phyloP scores from a whole-genome alignment of 768 basidiomycete species.

The Cyclocybe aegerita region DNA sequence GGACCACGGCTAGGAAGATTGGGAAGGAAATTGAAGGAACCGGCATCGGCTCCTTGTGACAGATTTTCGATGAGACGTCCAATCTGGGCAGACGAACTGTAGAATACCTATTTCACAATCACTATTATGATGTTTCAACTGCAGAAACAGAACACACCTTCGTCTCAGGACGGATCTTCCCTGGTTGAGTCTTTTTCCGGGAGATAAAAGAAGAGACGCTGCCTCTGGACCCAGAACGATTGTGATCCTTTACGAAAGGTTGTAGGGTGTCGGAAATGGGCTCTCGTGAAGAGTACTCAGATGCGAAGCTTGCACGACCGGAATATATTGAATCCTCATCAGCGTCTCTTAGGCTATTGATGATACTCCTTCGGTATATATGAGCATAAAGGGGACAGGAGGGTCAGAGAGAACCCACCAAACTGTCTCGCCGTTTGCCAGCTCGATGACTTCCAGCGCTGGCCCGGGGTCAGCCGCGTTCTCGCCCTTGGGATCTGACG shows the following conservation, averaged over 20 bases:
- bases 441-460: constrained; percentile 76
- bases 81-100: constrained; percentile 75
- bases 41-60: constrained; percentile 79
- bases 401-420: constrained; percentile 51
- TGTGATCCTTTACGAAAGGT: constrained; percentile 77
- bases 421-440: constrained; percentile 86
- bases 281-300: constrained; percentile 63
- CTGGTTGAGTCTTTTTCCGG: constrained; percentile 55
- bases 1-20: constrained; percentile 30
- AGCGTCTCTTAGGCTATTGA: constrained; percentile 79
- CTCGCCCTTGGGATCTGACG: constrained; percentile 29
- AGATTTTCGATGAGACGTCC: constrained; percentile 81
- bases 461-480: constrained; percentile 43
- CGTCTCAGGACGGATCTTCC: constrained; percentile 73
- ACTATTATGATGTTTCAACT: constrained; percentile 24
- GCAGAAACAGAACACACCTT: constrained; percentile 52
- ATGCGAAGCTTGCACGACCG: constrained; percentile 68
- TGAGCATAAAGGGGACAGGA: constrained; percentile 14
- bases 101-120: constrained; percentile 56
- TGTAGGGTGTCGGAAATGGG: constrained; percentile 60
- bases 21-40: constrained; percentile 77
- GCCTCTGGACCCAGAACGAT: constrained; percentile 62
- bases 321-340: constrained; percentile 70
- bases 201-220: constrained; percentile 63
- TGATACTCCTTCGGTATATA: constrained; percentile 61